Conservation (phyloP, 2,329 filamentous ascomycete species). For the Scopulariopsis brevicaulis region DNA sequence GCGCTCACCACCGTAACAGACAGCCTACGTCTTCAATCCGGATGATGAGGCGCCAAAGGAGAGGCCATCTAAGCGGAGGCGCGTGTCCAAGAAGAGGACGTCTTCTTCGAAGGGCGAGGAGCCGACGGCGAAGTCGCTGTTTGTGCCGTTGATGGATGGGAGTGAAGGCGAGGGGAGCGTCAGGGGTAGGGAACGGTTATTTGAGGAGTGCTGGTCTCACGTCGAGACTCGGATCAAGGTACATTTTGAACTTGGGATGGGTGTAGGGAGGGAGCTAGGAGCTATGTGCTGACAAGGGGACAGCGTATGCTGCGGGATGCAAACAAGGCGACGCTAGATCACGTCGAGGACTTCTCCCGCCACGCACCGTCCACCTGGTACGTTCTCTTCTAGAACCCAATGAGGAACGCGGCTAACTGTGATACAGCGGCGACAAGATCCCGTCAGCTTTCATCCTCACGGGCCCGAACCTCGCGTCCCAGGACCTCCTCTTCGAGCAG, state of each 20-base stretch:
- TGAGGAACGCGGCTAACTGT: neutral
- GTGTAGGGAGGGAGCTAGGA: neutral
- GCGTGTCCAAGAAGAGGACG: conserved; percentile 29
- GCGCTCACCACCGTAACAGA: conserved; percentile 23
- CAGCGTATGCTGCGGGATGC: conserved; percentile 47
- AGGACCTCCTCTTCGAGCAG: conserved; percentile 63
- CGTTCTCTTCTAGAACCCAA: conserved; percentile 6
- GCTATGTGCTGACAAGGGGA: neutral
- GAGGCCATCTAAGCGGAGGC: conserved; percentile 45
- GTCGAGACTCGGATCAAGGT: conserved; percentile 51
- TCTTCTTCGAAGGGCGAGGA: conserved; percentile 4
- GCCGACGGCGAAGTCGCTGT: conserved; percentile 18
- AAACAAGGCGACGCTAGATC: conserved; percentile 47
- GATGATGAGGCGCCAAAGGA: conserved; percentile 20
- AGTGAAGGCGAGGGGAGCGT: conserved; percentile 36
- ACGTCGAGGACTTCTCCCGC: conserved; percentile 45
- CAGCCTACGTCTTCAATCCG: conserved; percentile 51
- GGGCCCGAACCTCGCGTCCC: conserved; percentile 67
- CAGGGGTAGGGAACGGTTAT: conserved; percentile 44
- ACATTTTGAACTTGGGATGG: neutral
- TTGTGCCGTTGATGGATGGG: conserved; percentile 42
- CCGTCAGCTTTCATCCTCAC: conserved; percentile 64
- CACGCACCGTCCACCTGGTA: conserved; percentile 21
- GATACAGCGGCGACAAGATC: conserved; percentile 33
- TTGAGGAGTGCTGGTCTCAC: conserved; percentile 50